Evolutionary conservation across 164 flowering plant species (phyloP).

Genomic region (Vitis labrusca): DNA sequence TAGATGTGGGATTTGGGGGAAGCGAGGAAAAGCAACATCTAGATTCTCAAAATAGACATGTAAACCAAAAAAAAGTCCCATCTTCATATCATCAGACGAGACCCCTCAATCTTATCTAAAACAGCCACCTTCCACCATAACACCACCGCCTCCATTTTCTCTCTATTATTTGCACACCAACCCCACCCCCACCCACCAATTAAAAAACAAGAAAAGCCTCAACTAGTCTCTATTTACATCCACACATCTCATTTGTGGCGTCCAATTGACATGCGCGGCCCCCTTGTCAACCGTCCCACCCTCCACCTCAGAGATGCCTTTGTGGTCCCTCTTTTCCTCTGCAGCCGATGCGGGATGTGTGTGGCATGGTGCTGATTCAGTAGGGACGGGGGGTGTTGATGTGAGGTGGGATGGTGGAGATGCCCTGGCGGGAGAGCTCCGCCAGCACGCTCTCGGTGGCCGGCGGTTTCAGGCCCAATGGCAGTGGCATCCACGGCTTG

Average conservation of each 20-base stretch:
- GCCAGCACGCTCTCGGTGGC: conserved; percentile 65
- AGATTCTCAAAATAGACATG: no score
- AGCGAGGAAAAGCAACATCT: no score
- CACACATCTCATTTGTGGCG: conserved; percentile 9
- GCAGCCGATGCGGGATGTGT: background rate
- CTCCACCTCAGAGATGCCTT: background rate
- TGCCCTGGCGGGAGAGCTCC: conserved; percentile 73
- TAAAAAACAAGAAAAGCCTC: background rate
- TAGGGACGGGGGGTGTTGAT: conserved; percentile 14
- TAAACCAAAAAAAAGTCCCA: background rate
- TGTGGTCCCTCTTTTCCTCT: background rate
- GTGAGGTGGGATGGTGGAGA: conserved; percentile 47
- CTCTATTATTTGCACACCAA: background rate
- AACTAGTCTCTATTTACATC: conserved; percentile 5
- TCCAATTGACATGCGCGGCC: conserved; percentile 1
- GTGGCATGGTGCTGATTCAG: conserved; percentile 7
- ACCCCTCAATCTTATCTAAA: no score
- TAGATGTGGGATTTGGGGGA: no score
- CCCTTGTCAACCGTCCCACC: background rate
- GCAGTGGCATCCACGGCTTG: conserved; percentile 81
- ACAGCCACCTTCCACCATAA: no score
- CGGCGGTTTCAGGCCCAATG: conserved; percentile 80
- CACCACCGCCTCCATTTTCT: no score
- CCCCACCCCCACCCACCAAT: background rate
- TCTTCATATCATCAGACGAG: no score